A percentile compares a stretch with the other conserved stretches of the same genome.
phyloP scores from a whole-genome alignment of 163 green algal species.

The Trebouxia gelatinosa region DNA sequence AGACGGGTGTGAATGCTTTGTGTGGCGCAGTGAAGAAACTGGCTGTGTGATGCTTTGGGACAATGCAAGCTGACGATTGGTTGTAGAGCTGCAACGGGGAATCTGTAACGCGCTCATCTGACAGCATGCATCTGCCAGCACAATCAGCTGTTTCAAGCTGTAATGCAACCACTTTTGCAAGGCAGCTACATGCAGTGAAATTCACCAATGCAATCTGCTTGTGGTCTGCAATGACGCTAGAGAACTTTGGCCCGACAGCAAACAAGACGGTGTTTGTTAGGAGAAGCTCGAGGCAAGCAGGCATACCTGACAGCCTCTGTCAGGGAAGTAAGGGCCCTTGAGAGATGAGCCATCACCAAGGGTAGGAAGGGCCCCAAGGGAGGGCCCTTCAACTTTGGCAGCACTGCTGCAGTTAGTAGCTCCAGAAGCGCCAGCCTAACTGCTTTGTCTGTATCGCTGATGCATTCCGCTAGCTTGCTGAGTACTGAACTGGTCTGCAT shows the following conservation, averaged over 20 bases:
- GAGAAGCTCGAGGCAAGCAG: not conserved
- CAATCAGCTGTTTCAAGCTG: not conserved
- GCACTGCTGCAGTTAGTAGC: slow-evolving; percentile 52
- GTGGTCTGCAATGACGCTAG: not conserved
- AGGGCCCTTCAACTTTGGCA: slow-evolving; percentile 52
- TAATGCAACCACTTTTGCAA: not conserved
- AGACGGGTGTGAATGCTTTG: not conserved
- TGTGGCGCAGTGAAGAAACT: not conserved
- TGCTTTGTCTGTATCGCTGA: slow-evolving; percentile 59
- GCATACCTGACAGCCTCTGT: slow-evolving; percentile 49
- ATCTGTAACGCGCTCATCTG: too few relatives aligned
- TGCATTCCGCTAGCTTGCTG: slow-evolving; percentile 51
- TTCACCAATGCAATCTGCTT: not conserved
- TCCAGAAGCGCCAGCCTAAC: slow-evolving; percentile 60
- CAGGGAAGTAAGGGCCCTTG: slow-evolving; percentile 67
- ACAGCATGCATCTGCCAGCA: too few relatives aligned
- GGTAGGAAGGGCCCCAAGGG: slow-evolving; percentile 75
- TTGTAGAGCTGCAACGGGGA: not conserved
- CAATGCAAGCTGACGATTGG: not conserved
- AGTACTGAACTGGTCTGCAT: slow-evolving; percentile 42
- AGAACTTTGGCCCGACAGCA: not conserved
- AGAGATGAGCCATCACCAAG: slow-evolving; percentile 78
- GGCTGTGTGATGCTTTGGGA: not conserved
- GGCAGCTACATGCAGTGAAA: not conserved
- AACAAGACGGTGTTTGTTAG: not conserved